These are phyloP conservation scores for Aspergillus nidulans DNA, from an alignment of 495 filamentous ascomycete genomes.

Conservation along the genomic window DNA sequence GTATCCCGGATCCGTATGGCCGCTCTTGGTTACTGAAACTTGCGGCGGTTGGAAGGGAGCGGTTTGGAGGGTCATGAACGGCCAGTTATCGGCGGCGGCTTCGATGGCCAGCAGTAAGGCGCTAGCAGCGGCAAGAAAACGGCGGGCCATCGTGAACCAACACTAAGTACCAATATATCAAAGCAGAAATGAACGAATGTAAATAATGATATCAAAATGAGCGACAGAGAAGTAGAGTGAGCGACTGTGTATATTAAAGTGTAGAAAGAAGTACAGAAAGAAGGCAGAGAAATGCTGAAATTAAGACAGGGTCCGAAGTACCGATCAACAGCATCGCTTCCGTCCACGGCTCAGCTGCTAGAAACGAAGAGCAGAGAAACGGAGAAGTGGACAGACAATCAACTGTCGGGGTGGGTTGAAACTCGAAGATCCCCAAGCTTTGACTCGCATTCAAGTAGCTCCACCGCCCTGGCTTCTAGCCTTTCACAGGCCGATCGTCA, in stretches of 20 bases:
- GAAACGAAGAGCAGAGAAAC: not conserved
- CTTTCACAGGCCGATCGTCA: not conserved
- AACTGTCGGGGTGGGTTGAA: not conserved
- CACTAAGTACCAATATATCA: not conserved
- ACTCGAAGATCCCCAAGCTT: not conserved
- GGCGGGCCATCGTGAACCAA: constrained; percentile 9
- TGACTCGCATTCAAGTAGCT: not conserved
- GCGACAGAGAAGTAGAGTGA: no score
- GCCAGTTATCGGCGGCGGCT: constrained; percentile 24
- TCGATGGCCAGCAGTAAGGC: constrained; percentile 25
- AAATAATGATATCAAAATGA: not conserved
- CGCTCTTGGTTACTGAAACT: constrained; percentile 27
- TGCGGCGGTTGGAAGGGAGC: constrained; percentile 27
- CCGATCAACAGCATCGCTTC: constrained; percentile 1
- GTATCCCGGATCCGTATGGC: constrained; percentile 29
- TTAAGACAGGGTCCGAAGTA: constrained; percentile 1
- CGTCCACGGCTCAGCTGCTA: not conserved
- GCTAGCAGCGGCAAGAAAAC: constrained; percentile 19
- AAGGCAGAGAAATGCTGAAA: not conserved
- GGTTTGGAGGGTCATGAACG: constrained; percentile 24
- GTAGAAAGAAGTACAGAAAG: not conserved
- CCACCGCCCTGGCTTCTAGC: not conserved
- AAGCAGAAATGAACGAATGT: not conserved
- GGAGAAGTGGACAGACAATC: not conserved
- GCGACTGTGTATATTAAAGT: no score